A percentile compares a stretch with the other conserved stretches of the same genome.
phyloP scores from a whole-genome alignment of 495 filamentous ascomycete genomes.

The Neurospora tetraspora region DNA sequence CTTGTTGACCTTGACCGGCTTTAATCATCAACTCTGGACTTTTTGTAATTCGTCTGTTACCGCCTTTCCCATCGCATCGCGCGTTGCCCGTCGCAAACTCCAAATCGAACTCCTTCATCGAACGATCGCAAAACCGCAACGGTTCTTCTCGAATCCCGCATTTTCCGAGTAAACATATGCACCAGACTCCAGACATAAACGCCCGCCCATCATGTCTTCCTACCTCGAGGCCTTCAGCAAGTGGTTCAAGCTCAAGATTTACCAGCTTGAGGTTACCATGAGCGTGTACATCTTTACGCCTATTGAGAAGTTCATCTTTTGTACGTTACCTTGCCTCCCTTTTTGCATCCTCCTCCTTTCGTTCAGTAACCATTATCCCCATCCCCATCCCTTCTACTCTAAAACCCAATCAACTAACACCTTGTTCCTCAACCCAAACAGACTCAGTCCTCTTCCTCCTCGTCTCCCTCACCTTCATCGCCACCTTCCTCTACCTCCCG shows the following conservation, averaged over 20 bases:
- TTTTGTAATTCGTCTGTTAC: background rate
- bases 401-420: background rate
- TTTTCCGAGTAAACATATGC: background rate
- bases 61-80: background rate
- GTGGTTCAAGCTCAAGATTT: slow-evolving; percentile 38
- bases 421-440: slow-evolving; percentile 19
- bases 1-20: background rate
- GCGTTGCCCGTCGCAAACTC: background rate
- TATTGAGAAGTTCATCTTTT: slow-evolving; percentile 36
- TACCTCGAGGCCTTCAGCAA: slow-evolving; percentile 32
- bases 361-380: background rate
- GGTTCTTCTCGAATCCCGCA: background rate
- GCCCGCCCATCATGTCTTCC: slow-evolving; percentile 19
- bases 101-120: background rate
- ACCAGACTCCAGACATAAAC: background rate
- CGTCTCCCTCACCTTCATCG: slow-evolving; percentile 73
- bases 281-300: slow-evolving; percentile 39
- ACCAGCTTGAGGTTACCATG: slow-evolving; percentile 38
- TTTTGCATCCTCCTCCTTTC: background rate
- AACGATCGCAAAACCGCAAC: background rate
- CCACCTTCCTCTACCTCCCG: slow-evolving; percentile 82
- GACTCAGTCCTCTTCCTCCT: slow-evolving; percentile 88
- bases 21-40: background rate
- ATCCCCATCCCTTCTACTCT: background rate
- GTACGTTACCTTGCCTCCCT: slow-evolving; percentile 17